A percentile compares a stretch with the other conserved stretches of the same genome.
These are phyloP conservation scores for Ceratonia siliqua DNA, from an alignment of 306 rosid genomes.

Conservation along the genomic window DNA sequence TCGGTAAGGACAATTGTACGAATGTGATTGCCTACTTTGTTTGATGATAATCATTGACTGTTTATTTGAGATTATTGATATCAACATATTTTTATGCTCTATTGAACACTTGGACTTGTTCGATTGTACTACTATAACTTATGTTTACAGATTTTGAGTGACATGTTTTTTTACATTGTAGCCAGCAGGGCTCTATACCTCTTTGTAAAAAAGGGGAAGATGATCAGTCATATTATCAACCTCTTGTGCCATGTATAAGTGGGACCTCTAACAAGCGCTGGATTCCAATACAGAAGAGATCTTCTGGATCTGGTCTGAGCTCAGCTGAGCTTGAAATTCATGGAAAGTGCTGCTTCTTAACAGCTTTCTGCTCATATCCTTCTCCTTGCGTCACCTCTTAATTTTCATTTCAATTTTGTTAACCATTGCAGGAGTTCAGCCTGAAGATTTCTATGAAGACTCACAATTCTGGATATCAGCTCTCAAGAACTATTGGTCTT, in stretches of 20 bases:
- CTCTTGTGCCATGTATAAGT: constrained; percentile 72
- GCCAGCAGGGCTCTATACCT: constrained; percentile 64
- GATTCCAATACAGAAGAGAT: constrained; percentile 78
- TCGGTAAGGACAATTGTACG: constrained; percentile 48
- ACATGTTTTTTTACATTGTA: constrained; percentile 36
- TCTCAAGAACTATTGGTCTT: constrained; percentile 76
- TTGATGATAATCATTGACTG: neutral
- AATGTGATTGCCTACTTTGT: neutral
- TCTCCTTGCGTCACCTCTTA: constrained; percentile 15
- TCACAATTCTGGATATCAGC: constrained; percentile 61
- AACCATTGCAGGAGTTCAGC: constrained; percentile 63
- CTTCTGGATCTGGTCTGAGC: constrained; percentile 54
- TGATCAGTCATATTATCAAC: constrained; percentile 59
- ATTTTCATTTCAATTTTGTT: constrained; percentile 10
- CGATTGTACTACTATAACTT: constrained; percentile 2
- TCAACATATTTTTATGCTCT: constrained; percentile 24
- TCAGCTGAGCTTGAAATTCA: constrained; percentile 67
- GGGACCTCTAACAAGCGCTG: constrained; percentile 73
- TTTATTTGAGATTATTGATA: constrained; percentile 1
- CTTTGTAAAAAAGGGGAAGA: constrained; percentile 65
- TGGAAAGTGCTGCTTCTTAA: constrained; percentile 65
- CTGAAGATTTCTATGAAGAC: constrained; percentile 70
- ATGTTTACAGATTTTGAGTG: constrained; percentile 6
- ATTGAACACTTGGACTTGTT: constrained; percentile 11
- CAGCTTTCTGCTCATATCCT: constrained; percentile 2